phyloP scores from a whole-genome alignment of 192 early-diverging fungal species.

The Dispira simplex region DNA sequence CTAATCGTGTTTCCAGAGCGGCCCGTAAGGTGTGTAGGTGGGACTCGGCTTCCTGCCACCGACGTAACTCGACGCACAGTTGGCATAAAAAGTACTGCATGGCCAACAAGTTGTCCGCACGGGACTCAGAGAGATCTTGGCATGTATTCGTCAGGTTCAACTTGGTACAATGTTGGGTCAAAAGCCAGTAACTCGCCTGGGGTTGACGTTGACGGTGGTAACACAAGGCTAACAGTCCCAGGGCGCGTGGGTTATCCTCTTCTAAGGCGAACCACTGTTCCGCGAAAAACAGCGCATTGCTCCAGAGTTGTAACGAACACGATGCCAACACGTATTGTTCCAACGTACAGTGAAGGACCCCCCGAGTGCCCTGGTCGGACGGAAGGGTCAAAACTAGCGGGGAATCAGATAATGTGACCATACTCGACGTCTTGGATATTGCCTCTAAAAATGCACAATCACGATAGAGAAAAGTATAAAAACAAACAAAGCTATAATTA shows the following conservation, averaged over 20 bases:
- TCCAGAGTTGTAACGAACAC: no score
- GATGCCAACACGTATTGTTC: not conserved
- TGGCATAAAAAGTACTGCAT: slow-evolving; percentile 11
- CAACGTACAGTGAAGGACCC: not conserved
- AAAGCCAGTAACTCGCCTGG: not conserved
- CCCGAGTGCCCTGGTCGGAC: not conserved
- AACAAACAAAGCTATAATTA: no score
- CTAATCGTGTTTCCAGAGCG: slow-evolving; percentile 14
- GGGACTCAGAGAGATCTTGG: no score
- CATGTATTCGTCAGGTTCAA: no score
- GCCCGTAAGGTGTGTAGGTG: slow-evolving; percentile 16
- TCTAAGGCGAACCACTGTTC: slow-evolving; percentile 12
- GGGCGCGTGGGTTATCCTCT: slow-evolving; percentile 1
- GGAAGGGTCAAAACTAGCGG: not conserved
- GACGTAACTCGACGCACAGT: slow-evolving; percentile 24
- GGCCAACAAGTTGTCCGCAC: no score
- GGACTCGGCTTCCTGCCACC: slow-evolving; percentile 32
- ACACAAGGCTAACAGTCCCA: slow-evolving; percentile 8
- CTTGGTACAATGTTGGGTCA: not conserved
- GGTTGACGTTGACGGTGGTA: slow-evolving; percentile 1
- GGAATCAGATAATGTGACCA: no score
- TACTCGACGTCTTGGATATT: no score
- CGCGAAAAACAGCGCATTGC: slow-evolving; percentile 8
- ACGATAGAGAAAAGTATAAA: no score
- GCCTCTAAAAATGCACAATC: no score